Evolutionary conservation across 2,329 filamentous ascomycete species (phyloP).

Genomic region (Epichloe uncinata): DNA sequence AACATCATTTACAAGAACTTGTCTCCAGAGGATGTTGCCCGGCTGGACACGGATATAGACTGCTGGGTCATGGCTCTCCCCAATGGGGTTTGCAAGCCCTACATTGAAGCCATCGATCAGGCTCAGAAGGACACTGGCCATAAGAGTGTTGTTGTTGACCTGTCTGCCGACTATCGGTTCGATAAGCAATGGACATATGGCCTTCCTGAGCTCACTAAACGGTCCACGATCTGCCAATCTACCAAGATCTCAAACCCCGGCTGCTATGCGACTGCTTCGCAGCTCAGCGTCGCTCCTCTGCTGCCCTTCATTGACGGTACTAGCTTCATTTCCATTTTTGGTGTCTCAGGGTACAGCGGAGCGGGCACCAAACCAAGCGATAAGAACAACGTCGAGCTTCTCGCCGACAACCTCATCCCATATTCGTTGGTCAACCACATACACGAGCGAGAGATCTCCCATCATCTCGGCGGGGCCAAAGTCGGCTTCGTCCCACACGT

Average conservation of each 20-base stretch:
- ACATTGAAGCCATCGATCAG: slow-evolving; percentile 74
- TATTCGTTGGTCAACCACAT: slow-evolving; percentile 75
- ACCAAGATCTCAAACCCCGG: slow-evolving; percentile 85
- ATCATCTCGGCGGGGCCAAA: slow-evolving; percentile 52
- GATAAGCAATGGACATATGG: slow-evolving; percentile 72
- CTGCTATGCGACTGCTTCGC: slow-evolving; percentile 88
- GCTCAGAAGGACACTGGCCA: slow-evolving; percentile 39
- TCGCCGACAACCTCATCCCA: slow-evolving; percentile 66
- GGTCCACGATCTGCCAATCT: slow-evolving; percentile 62
- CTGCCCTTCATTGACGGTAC: slow-evolving; percentile 46
- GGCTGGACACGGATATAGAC: slow-evolving; percentile 78
- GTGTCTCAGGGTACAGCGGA: slow-evolving; percentile 86
- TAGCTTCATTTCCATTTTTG: slow-evolving; percentile 64
- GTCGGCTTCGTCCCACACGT: slow-evolving; percentile 90
- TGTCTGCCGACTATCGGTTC: slow-evolving; percentile 95
- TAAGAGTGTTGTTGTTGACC: slow-evolving; percentile 72
- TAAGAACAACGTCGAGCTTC: slow-evolving; percentile 73
- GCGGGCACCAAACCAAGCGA: slow-evolving; percentile 88
- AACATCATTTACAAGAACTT: slow-evolving; percentile 89
- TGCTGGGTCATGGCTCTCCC: slow-evolving; percentile 97
- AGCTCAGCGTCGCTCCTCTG: slow-evolving; percentile 76
- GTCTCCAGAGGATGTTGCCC: slow-evolving; percentile 69
- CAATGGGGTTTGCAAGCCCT: slow-evolving; percentile 90
- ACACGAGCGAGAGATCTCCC: slow-evolving; percentile 81
- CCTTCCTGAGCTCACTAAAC: slow-evolving; percentile 71